These are phyloP conservation scores for Phytophthora pinifolia DNA, from an alignment of 352 stramenopile genomes.

Conservation along the genomic window DNA sequence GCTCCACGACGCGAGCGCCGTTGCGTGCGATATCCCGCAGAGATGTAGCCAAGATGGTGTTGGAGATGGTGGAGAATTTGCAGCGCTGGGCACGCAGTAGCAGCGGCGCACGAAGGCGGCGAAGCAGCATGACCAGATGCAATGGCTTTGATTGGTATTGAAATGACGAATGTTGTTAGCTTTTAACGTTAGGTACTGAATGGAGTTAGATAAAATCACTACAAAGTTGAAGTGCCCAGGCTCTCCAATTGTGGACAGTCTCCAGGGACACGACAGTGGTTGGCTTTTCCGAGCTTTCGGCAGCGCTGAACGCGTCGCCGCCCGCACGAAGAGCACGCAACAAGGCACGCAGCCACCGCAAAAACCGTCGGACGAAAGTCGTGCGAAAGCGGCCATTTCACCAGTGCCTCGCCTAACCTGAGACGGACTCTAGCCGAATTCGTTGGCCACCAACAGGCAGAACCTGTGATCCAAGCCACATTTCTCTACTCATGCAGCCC, in stretches of 20 bases:
- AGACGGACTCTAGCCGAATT: no score
- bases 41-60: conserved; percentile 24
- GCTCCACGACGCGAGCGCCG: conserved; percentile 43
- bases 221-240: no score
- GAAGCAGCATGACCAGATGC: conserved; percentile 11
- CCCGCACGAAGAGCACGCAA: conserved; percentile 2
- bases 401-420: not conserved
- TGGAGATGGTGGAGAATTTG: conserved; percentile 6
- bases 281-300: no score
- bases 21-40: conserved; percentile 70
- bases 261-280: no score
- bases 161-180: no score
- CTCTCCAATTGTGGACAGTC: no score
- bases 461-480: no score
- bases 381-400: conserved; percentile 11
- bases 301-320: not conserved
- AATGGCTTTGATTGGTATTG: no score
- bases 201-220: no score
- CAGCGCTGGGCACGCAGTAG: conserved; percentile 1
- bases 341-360: conserved; percentile 18
- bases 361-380: conserved; percentile 6
- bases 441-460: no score
- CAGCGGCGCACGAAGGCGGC: not conserved
- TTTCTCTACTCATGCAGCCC: no score
- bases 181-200: no score